These are phyloP conservation scores for Ascochyta viciae-villosae DNA, from an alignment of 2,329 filamentous ascomycete species.

Conservation along the genomic window DNA sequence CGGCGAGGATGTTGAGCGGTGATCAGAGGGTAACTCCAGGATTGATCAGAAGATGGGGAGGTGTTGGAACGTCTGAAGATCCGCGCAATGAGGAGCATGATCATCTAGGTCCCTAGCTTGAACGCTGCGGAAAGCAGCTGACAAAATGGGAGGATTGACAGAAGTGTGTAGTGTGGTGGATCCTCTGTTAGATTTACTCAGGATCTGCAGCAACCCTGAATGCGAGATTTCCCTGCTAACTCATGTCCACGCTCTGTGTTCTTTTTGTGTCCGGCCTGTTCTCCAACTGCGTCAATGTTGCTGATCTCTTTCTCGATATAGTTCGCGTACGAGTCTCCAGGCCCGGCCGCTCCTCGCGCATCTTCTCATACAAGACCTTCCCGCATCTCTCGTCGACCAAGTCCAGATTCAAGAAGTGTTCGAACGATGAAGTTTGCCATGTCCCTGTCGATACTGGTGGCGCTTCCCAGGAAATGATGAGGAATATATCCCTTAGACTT, in stretches of 20 bases:
- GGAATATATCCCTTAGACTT: constrained; percentile 5
- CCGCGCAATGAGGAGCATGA: no score
- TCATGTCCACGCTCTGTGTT: constrained; percentile 14
- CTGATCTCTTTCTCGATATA: constrained; percentile 7
- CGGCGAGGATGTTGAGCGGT: not conserved
- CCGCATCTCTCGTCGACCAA: constrained; percentile 2
- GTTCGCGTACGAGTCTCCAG: not conserved
- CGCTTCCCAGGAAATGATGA: constrained; percentile 12
- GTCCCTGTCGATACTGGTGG: constrained; percentile 1
- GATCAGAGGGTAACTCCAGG: not conserved
- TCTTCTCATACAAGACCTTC: not conserved
- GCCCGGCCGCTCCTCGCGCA: not conserved
- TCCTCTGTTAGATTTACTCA: no score
- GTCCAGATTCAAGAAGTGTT: not conserved
- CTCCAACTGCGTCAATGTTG: constrained; percentile 10
- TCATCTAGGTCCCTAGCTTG: no score
- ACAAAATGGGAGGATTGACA: no score
- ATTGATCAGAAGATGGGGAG: not conserved
- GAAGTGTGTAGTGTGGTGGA: no score
- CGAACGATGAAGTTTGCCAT: constrained; percentile 6
- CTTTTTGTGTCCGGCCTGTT: constrained; percentile 7
- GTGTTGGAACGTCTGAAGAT: not conserved
- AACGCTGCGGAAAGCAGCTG: no score
- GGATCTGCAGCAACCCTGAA: no score
- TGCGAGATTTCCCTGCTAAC: not conserved